Evolutionary conservation across 2,329 filamentous ascomycete species (phyloP).

Genomic region (Stenocarpella maydis): DNA sequence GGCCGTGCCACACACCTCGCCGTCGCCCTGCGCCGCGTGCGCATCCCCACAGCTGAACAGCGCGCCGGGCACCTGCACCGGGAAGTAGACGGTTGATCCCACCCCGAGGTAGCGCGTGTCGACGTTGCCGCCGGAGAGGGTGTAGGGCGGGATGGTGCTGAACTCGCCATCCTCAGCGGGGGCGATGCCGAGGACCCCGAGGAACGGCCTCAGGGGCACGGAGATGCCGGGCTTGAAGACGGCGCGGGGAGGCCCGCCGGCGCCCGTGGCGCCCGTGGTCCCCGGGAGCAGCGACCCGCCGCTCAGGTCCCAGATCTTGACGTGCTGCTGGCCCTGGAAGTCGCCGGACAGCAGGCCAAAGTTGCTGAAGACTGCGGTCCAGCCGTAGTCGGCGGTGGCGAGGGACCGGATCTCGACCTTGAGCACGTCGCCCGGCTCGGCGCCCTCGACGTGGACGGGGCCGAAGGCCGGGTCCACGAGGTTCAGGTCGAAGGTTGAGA

Average conservation of each 20-base stretch:
- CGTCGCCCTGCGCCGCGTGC: constrained; percentile 62
- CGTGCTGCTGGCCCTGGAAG: constrained; percentile 48
- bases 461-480: constrained; percentile 59
- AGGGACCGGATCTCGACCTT: constrained; percentile 59
- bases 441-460: constrained; percentile 57
- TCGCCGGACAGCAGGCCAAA: constrained; percentile 61
- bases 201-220: constrained; percentile 59
- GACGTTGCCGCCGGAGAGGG: constrained; percentile 60
- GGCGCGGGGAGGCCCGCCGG: constrained; percentile 43
- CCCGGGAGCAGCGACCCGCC: constrained; percentile 30
- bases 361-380: constrained; percentile 59
- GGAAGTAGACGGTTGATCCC: constrained; percentile 57
- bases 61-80: constrained; percentile 57
- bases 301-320: constrained; percentile 59
- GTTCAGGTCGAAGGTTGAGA: constrained; percentile 51
- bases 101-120: constrained; percentile 59
- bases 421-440: constrained; percentile 60
- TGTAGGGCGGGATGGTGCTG: constrained; percentile 58
- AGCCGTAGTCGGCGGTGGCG: constrained; percentile 56
- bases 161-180: constrained; percentile 54
- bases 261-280: constrained; percentile 38
- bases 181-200: constrained; percentile 61
- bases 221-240: constrained; percentile 57
- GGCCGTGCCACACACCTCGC: constrained; percentile 64
- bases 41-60: constrained; percentile 63